Evolutionary conservation across 768 basidiomycete genomes (phyloP).

Genomic region (Chalciporus pseudorubinellus): DNA sequence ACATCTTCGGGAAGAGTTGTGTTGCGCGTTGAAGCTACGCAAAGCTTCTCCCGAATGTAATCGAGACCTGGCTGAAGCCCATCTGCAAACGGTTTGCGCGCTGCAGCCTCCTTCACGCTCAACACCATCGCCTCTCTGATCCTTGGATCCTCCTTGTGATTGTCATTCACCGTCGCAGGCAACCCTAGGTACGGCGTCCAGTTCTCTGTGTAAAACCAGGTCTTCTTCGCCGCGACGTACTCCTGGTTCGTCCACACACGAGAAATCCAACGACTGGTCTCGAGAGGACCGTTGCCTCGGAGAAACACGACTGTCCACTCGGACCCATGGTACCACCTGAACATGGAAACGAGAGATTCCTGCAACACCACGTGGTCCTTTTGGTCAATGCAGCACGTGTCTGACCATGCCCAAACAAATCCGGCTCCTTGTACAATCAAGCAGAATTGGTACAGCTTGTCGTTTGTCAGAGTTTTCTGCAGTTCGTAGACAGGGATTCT

Average conservation of each 20-base stretch:
- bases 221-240: slow-evolving; percentile 10
- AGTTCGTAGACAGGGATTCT: slow-evolving; percentile 8
- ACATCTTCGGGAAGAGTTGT: slow-evolving; percentile 11
- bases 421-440: neutral
- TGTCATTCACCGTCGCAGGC: too few relatives aligned
- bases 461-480: slow-evolving; percentile 1
- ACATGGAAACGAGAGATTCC: neutral
- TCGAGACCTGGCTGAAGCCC: too few relatives aligned
- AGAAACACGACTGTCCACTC: slow-evolving; percentile 2
- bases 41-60: too few relatives aligned
- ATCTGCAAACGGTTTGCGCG: too few relatives aligned
- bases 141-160: too few relatives aligned
- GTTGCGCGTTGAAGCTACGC: slow-evolving; percentile 2
- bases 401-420: slow-evolving; percentile 8
- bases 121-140: too few relatives aligned
- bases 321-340: neutral
- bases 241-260: slow-evolving; percentile 8
- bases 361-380: neutral
- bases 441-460: neutral
- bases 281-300: neutral
- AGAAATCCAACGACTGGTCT: slow-evolving; percentile 2
- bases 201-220: slow-evolving; percentile 10
- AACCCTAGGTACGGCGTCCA: slow-evolving; percentile 8
- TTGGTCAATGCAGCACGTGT: slow-evolving; percentile 9
- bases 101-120: too few relatives aligned